phyloP scores from a whole-genome alignment of 768 basidiomycete species.

The Lentinula aciculospora region DNA sequence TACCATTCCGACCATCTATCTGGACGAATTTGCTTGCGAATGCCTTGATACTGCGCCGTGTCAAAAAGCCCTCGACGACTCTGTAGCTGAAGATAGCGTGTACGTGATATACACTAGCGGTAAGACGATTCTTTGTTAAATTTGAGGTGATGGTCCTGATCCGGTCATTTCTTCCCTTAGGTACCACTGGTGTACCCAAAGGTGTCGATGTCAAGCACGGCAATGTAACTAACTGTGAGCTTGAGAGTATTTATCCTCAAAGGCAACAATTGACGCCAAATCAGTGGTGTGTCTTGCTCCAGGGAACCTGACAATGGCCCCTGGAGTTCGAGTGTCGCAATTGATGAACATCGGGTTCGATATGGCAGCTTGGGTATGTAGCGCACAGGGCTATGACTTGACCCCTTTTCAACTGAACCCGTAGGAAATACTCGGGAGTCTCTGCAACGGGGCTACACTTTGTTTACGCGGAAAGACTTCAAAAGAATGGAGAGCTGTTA shows the following conservation, averaged over 20 bases:
- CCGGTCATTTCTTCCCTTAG: slow-evolving; percentile 16
- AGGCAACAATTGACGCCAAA: background rate
- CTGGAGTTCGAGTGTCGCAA: slow-evolving; percentile 34
- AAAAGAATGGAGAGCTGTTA: slow-evolving; percentile 33
- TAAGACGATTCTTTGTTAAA: slow-evolving; percentile 18
- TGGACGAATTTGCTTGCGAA: slow-evolving; percentile 26
- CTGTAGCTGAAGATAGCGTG: slow-evolving; percentile 35
- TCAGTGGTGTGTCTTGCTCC: slow-evolving; percentile 32
- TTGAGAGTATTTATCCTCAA: background rate
- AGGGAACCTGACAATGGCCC: slow-evolving; percentile 36
- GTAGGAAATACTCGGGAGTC: slow-evolving; percentile 35
- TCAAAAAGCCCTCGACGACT: slow-evolving; percentile 30
- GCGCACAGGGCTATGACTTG: background rate
- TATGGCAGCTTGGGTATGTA: slow-evolving; percentile 35
- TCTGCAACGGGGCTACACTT: slow-evolving; percentile 38
- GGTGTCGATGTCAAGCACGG: slow-evolving; percentile 49
- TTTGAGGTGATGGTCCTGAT: background rate
- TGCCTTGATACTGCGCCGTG: slow-evolving; percentile 21
- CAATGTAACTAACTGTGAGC: slow-evolving; percentile 54
- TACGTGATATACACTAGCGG: slow-evolving; percentile 64
- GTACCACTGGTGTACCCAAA: slow-evolving; percentile 54
- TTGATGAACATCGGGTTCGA: slow-evolving; percentile 42
- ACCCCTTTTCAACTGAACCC: background rate
- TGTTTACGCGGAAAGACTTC: slow-evolving; percentile 37
- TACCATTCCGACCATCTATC: slow-evolving; percentile 21